Evolutionary conservation across 1,139 yeast species (phyloP).

Genomic region (Petasospora rhodanensis): DNA sequence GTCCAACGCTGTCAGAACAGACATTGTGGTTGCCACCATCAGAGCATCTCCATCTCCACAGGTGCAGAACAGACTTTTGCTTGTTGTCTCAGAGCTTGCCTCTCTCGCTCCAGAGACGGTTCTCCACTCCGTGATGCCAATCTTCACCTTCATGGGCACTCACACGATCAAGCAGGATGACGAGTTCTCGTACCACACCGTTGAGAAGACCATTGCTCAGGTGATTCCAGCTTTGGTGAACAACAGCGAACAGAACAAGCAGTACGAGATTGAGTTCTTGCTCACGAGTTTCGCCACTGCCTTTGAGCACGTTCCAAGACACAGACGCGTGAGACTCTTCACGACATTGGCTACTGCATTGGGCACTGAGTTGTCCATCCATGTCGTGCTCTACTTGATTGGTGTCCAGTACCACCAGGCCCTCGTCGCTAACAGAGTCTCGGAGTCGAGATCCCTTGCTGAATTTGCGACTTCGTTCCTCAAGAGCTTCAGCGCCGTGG

Average conservation of each 20-base stretch:
- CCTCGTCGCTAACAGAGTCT: conserved; percentile 48
- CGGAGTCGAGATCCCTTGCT: conserved; percentile 60
- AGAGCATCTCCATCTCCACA: conserved; percentile 90
- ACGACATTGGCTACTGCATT: conserved; percentile 73
- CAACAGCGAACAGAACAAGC: conserved; percentile 45
- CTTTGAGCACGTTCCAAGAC: conserved; percentile 92
- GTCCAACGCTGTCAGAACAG: conserved; percentile 77
- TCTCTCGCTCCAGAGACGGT: conserved; percentile 86
- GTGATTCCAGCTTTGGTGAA: conserved; percentile 88
- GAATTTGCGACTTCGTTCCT: conserved; percentile 72
- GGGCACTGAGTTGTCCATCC: conserved; percentile 65
- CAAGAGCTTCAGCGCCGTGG: conserved; percentile 60
- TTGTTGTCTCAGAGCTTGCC: conserved; percentile 86
- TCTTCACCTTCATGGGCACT: conserved; percentile 98
- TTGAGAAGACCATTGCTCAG: conserved; percentile 84
- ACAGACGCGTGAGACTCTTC: conserved; percentile 84
- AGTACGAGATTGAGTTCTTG: conserved; percentile 75
- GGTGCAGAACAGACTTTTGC: conserved; percentile 80
- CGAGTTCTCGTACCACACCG: conserved; percentile 87
- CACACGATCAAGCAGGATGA: conserved; percentile 96
- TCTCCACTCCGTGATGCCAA: conserved; percentile 96
- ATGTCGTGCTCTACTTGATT: conserved; percentile 68
- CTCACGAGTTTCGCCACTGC: conserved; percentile 89
- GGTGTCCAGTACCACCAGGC: conserved; percentile 71
- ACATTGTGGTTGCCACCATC: conserved; percentile 83